Conservation (phyloP, 1,284 basidiomycete species). For the Laetiporus sulphureus region DNA sequence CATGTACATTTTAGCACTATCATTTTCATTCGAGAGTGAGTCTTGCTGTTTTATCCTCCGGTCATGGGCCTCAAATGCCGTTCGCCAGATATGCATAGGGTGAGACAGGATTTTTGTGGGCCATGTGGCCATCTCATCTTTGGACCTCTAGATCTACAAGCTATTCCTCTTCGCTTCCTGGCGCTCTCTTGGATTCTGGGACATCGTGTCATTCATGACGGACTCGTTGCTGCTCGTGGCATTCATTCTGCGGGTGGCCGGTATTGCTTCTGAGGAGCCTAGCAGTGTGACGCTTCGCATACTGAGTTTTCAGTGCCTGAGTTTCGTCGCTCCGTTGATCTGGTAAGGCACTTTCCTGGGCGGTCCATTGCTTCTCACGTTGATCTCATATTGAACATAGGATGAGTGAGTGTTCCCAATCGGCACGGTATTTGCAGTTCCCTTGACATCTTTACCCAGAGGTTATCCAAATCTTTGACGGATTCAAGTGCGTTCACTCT, state of each 20-base stretch:
- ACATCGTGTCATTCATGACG: slow-evolving; percentile 62
- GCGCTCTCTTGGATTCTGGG: slow-evolving; percentile 81
- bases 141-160: slow-evolving; percentile 56
- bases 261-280: slow-evolving; percentile 42
- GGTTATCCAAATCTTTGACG: slow-evolving; percentile 73
- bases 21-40: slow-evolving; percentile 76
- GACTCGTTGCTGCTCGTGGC: slow-evolving; percentile 68
- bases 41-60: background rate
- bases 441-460: slow-evolving; percentile 38
- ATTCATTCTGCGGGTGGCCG: slow-evolving; percentile 67
- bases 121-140: no score
- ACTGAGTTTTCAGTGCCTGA: slow-evolving; percentile 82
- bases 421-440: background rate
- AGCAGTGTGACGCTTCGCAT: slow-evolving; percentile 41
- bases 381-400: no score
- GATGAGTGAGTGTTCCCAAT: no score
- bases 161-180: slow-evolving; percentile 61
- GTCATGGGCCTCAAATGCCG: background rate
- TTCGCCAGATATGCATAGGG: slow-evolving; percentile 56
- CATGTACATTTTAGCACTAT: slow-evolving; percentile 70
- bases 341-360: slow-evolving; percentile 45
- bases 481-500: slow-evolving; percentile 73
- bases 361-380: background rate
- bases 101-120: no score
- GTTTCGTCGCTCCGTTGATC: slow-evolving; percentile 81